Percentiles rank a stretch among this genome's conserved stretches.
These are phyloP conservation scores for Pythium brassicae DNA, from an alignment of 352 stramenopile species.

Conservation along the genomic window DNA sequence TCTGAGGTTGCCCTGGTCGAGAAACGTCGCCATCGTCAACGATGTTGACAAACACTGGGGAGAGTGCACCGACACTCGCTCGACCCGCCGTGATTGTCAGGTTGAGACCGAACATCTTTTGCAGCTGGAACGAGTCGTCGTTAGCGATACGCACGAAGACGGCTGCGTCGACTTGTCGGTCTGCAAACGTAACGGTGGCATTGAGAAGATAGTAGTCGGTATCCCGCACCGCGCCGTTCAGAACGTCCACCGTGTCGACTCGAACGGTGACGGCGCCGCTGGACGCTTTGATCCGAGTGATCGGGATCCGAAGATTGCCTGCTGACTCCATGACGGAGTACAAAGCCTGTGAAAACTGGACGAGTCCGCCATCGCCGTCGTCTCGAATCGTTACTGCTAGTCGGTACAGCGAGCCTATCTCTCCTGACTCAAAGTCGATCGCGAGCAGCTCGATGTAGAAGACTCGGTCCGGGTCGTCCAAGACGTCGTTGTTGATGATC, in stretches of 20 bases:
- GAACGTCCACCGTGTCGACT: slow-evolving; percentile 15
- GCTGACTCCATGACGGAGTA: slow-evolving; percentile 31
- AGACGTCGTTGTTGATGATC: slow-evolving; percentile 49
- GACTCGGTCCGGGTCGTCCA: slow-evolving; percentile 37
- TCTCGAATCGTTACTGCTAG: slow-evolving; percentile 35
- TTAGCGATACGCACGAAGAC: slow-evolving; percentile 34
- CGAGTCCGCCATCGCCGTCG: slow-evolving; percentile 38
- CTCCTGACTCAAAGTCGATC: slow-evolving; percentile 19
- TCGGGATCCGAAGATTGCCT: slow-evolving; percentile 10
- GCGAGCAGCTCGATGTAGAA: slow-evolving; percentile 36
- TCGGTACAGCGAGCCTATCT: slow-evolving; percentile 18
- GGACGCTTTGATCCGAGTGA: slow-evolving; percentile 21
- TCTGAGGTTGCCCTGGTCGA: slow-evolving; percentile 19
- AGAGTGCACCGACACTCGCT: slow-evolving; percentile 15
- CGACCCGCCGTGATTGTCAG: slow-evolving; percentile 22
- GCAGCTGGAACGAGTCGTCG: slow-evolving; percentile 33
- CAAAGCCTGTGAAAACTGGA: slow-evolving; percentile 26
- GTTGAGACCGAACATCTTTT: slow-evolving; percentile 32
- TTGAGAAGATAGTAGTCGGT: slow-evolving; percentile 27
- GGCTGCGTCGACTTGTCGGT: slow-evolving; percentile 16
- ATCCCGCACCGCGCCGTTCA: slow-evolving; percentile 12
- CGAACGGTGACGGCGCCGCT: slow-evolving; percentile 22
- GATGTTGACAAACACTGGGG: slow-evolving; percentile 28
- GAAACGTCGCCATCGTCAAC: slow-evolving; percentile 50
- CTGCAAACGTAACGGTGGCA: slow-evolving; percentile 16